Conservation (phyloP, 1,284 basidiomycete genomes). For the Peniophora sp. region DNA sequence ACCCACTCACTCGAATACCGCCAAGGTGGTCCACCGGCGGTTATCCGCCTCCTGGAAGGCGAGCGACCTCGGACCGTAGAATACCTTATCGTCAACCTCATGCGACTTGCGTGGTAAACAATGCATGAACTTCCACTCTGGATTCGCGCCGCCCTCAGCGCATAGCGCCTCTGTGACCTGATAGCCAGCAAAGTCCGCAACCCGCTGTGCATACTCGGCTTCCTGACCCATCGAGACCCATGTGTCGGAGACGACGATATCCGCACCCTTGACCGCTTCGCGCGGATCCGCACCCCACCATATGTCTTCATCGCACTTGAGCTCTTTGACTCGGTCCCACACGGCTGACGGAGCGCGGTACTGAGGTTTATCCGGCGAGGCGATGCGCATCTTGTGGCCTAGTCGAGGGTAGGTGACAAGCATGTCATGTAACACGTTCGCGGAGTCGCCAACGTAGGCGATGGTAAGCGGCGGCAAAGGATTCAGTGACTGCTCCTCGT, state of each 20-base stretch:
- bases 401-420: slow-evolving; percentile 90
- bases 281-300: slow-evolving; percentile 73
- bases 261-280: slow-evolving; percentile 85
- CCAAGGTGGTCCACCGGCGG: slow-evolving; percentile 93
- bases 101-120: slow-evolving; percentile 90
- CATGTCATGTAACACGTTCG: slow-evolving; percentile 97
- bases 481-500: background rate
- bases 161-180: slow-evolving; percentile 90
- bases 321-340: slow-evolving; percentile 67
- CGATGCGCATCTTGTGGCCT: slow-evolving; percentile 83
- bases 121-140: slow-evolving; percentile 93
- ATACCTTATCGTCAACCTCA: slow-evolving; percentile 92
- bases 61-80: slow-evolving; percentile 69
- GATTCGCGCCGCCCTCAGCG: slow-evolving; percentile 71
- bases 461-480: slow-evolving; percentile 73
- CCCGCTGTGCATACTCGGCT: slow-evolving; percentile 83
- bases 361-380: slow-evolving; percentile 54
- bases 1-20: slow-evolving; percentile 66
- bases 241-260: slow-evolving; percentile 93
- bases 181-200: slow-evolving; percentile 87
- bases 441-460: slow-evolving; percentile 92
- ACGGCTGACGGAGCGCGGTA: slow-evolving; percentile 79
- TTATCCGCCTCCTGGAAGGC: slow-evolving; percentile 78
- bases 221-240: slow-evolving; percentile 99
- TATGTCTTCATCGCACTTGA: slow-evolving; percentile 66